Conservation (phyloP, 768 basidiomycete genomes). For the Calocera cornea region DNA sequence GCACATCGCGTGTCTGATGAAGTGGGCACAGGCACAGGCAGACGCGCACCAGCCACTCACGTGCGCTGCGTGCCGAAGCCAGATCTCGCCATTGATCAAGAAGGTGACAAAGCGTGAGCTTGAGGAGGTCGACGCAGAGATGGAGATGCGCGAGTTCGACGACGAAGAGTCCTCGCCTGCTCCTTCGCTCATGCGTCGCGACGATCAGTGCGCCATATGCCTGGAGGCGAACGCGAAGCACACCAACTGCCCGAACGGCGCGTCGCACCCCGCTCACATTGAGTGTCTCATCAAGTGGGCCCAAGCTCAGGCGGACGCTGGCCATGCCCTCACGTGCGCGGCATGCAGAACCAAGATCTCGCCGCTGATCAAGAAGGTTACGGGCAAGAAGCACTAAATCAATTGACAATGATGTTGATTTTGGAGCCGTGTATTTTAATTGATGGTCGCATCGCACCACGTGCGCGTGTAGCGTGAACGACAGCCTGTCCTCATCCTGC, state of each 20-base stretch:
- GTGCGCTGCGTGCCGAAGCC: not conserved
- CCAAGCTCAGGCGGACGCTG: not conserved
- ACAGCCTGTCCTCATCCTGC: too few relatives aligned
- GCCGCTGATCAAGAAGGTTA: not conserved
- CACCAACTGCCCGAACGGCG: not conserved
- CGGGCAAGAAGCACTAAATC: not conserved
- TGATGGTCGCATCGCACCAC: too few relatives aligned
- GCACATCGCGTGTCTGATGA: not conserved
- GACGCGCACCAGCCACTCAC: not conserved
- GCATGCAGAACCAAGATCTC: not conserved
- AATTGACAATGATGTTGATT: too few relatives aligned
- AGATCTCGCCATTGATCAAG: not conserved
- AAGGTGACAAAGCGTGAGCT: too few relatives aligned
- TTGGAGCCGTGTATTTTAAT: too few relatives aligned
- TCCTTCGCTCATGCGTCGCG: too few relatives aligned
- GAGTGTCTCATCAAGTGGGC: not conserved
- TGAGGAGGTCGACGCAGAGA: too few relatives aligned
- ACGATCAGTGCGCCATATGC: not conserved
- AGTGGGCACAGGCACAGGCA: not conserved
- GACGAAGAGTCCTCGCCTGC: too few relatives aligned
- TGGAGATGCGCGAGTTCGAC: too few relatives aligned
- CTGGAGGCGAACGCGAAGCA: not conserved
- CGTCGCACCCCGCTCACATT: not conserved
- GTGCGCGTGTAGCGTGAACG: too few relatives aligned
- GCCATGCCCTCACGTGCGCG: not conserved